Evolutionary conservation across 2,329 filamentous ascomycete genomes (phyloP).

Genomic region (Camillea tinctor): DNA sequence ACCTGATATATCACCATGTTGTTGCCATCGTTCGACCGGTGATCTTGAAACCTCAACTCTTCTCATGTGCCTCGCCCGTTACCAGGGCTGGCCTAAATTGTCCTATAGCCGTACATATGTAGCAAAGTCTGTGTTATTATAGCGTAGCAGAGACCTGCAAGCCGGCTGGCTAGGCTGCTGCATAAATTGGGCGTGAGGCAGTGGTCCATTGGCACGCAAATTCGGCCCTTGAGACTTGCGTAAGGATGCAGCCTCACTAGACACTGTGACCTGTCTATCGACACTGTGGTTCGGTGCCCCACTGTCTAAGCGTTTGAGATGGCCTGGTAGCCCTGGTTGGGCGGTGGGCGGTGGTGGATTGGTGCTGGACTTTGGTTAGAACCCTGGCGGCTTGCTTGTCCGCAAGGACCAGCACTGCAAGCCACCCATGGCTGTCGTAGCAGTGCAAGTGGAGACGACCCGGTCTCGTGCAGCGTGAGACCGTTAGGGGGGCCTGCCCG

Average conservation of each 20-base stretch:
- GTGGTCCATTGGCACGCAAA: conserved; percentile 8
- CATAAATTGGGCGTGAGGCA: conserved; percentile 10
- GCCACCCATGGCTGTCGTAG: conserved; percentile 12
- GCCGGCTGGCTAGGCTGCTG: conserved; percentile 2
- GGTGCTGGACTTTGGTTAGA: conserved; percentile 15
- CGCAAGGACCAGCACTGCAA: conserved; percentile 21
- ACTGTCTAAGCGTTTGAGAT: conserved; percentile 18
- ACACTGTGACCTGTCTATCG: conserved; percentile 15
- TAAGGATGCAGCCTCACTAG: conserved; percentile 15
- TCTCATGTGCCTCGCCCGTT: neutral
- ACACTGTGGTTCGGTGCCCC: conserved; percentile 19
- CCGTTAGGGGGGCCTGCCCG: conserved; percentile 10
- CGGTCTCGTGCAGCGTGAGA: conserved; percentile 25
- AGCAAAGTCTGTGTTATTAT: neutral
- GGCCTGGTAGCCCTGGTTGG: conserved; percentile 11
- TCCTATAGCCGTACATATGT: neutral
- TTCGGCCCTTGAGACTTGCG: conserved; percentile 18
- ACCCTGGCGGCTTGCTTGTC: conserved; percentile 17
- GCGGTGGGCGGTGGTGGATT: conserved; percentile 8
- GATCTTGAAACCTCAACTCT: neutral
- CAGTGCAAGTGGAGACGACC: conserved; percentile 18
- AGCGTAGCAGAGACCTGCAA: conserved; percentile 3
- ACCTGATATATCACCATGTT: neutral
- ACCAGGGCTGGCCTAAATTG: neutral
- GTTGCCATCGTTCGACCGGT: neutral